Conservation (phyloP, 345 rosid species). For the Dimocarpus longan region DNA sequence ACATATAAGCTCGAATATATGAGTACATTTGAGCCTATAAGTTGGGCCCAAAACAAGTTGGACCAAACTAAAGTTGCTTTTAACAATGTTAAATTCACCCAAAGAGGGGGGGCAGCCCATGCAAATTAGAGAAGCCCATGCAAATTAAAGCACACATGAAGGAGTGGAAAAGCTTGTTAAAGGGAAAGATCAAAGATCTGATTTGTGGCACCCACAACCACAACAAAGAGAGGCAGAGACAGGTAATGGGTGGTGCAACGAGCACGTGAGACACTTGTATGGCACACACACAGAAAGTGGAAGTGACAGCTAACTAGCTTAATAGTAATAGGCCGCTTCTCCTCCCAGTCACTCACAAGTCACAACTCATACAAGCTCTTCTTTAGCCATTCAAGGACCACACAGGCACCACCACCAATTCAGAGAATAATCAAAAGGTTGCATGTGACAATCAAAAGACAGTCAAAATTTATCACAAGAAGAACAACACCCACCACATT, state of each 20-base stretch:
- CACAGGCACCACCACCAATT: background rate
- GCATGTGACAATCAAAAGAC: conserved; percentile 11
- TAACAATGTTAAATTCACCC: no score
- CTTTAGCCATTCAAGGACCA: conserved; percentile 10
- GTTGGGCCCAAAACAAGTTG: no score
- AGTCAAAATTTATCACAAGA: background rate
- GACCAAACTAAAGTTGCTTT: no score
- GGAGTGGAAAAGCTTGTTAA: background rate
- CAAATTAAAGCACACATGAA: background rate
- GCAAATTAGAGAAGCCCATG: no score
- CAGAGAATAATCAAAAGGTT: background rate
- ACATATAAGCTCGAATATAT: no score
- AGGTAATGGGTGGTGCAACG: background rate
- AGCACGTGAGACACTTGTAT: conserved; percentile 14
- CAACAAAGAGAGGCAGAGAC: background rate
- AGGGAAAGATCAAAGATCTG: background rate
- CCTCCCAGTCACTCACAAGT: background rate
- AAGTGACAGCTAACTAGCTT: conserved; percentile 10
- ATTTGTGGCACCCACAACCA: conserved; percentile 12
- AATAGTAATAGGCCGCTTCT: background rate
- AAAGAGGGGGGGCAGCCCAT: no score
- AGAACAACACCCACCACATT: background rate
- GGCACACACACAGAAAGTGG: conserved; percentile 6
- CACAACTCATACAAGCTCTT: background rate
- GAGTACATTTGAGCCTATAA: no score